Evolutionary conservation across 1,284 basidiomycete genomes (phyloP), one percentile per base, ranked within the genome.

Genomic region (Paramarasmius palmivorus): DNA sequence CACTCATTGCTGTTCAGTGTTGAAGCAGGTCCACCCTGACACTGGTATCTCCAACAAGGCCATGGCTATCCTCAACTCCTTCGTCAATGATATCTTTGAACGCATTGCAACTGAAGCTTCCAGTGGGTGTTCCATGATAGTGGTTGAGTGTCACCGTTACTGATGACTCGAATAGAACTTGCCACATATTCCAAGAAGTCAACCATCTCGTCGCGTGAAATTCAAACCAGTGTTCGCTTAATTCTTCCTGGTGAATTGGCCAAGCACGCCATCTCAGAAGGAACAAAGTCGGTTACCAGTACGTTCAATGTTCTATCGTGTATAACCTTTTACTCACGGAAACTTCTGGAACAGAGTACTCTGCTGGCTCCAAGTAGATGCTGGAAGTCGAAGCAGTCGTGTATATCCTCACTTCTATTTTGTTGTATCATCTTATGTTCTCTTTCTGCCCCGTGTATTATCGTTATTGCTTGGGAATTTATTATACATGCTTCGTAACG

Each of bases 41-140:
- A 92, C 89, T 58, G 90, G 89, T 85, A 90, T 92, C 68, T 83
- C 84, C 57, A 91, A 90, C 81, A 92, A 92, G 78, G 89, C 89
- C 53, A 92, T 93, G 90, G 82, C 86, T 54, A 91, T 91, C 65
- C 73, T 92, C 51, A 92, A 92, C 80, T 88, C 86, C 42, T 90
- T 89, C 65, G 86, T 89, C 67, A 86, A 85, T 65, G 88, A 91
- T 58, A 91, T 92, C 71, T 92, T 92, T 63, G 89, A 92, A 76
- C 84, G 90, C 50, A 87, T 92, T 66, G 89, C 90, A 25, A 80
- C 82, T 37, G 90, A 93, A 70, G 90, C 90, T 6, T 90, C 88
- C 60, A 92, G 83, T 86, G 53, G 68, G 82, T 83, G 20, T 34
- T 17, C 20, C 2, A 36, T 17, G 1, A 23, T 29, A 4, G 38